phyloP scores from a whole-genome alignment of 2,329 filamentous ascomycete genomes.

The Microsporum canis region DNA sequence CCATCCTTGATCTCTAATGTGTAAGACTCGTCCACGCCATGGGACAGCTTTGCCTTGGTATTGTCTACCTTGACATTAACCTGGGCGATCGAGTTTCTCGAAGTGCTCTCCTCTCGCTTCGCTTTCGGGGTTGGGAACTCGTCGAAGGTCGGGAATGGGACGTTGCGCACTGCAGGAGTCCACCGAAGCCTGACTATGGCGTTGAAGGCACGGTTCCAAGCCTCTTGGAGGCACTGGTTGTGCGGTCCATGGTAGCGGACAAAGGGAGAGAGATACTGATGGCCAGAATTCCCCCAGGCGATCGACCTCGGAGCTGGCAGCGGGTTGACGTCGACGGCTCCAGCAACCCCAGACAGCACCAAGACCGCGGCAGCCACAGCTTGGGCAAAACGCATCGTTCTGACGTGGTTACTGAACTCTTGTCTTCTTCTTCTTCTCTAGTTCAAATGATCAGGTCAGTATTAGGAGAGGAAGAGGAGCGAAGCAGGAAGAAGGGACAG shows the following conservation, averaged over 20 bases:
- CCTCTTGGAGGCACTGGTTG: slow-evolving; percentile 33
- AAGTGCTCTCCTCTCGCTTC: slow-evolving; percentile 19
- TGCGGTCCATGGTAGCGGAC: slow-evolving; percentile 31
- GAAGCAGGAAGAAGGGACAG: neutral
- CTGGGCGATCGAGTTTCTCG: slow-evolving; percentile 24
- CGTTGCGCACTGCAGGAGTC: slow-evolving; percentile 44
- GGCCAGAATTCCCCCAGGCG: slow-evolving; percentile 43
- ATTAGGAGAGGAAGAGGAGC: neutral
- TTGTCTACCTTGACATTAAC: slow-evolving; percentile 40
- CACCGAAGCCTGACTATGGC: slow-evolving; percentile 42
- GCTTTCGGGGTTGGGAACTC: slow-evolving; percentile 36
- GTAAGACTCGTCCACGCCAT: slow-evolving; percentile 49
- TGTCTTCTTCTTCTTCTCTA: neutral
- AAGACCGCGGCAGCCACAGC: slow-evolving; percentile 8
- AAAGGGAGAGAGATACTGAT: slow-evolving; percentile 31
- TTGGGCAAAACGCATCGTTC: slow-evolving; percentile 10
- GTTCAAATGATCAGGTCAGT: neutral
- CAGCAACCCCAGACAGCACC: slow-evolving; percentile 24
- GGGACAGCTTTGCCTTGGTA: slow-evolving; percentile 39
- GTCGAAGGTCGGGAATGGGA: slow-evolving; percentile 40
- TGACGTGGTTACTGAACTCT: neutral
- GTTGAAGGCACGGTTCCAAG: slow-evolving; percentile 41
- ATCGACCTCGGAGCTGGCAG: slow-evolving; percentile 44
- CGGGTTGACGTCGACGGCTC: slow-evolving; percentile 42
- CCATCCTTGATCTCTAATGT: slow-evolving; percentile 34